These are phyloP conservation scores for Agrostemma githago DNA, from an alignment of 148 eudicot genomes.

Conservation along the genomic window DNA sequence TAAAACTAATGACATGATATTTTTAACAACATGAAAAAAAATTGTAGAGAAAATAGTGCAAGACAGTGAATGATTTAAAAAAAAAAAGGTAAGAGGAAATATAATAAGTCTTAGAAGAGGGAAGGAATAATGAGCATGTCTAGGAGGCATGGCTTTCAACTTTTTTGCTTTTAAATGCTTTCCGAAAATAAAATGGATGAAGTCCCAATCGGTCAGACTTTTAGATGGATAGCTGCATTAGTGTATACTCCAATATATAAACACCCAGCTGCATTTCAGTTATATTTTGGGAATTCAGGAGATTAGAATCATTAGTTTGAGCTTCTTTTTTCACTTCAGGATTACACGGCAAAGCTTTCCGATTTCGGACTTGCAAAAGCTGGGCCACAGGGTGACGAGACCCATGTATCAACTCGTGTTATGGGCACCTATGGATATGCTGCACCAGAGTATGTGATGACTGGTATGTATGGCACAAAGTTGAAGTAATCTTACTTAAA, in stretches of 20 bases:
- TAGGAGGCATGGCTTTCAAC: not conserved
- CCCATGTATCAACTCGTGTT: constrained; percentile 91
- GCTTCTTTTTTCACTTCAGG: constrained; percentile 35
- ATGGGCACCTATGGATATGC: constrained; percentile 99
- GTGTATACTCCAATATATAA: not conserved
- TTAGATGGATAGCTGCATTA: not conserved
- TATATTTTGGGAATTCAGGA: not conserved
- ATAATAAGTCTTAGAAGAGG: not conserved
- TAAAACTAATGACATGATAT: not conserved
- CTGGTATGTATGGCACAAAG: constrained; percentile 53
- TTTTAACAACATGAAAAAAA: not conserved
- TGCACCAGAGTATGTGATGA: constrained; percentile 96
- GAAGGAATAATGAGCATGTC: not conserved
- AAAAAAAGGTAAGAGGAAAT: not conserved
- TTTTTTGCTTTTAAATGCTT: not conserved
- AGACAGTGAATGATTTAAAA: not conserved
- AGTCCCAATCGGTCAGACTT: not conserved
- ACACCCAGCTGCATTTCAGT: not conserved
- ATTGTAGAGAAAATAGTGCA: not conserved
- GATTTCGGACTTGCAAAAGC: constrained; percentile 98
- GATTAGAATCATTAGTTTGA: not conserved
- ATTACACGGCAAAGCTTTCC: constrained; percentile 83
- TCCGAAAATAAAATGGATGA: not conserved
- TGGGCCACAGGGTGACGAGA: constrained; percentile 95
- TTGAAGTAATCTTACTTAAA: not conserved